Evolutionary conservation across 768 basidiomycete genomes (phyloP), one percentile per base, ranked within the genome.

Genomic region (Guyanaporus albipodus): DNA sequence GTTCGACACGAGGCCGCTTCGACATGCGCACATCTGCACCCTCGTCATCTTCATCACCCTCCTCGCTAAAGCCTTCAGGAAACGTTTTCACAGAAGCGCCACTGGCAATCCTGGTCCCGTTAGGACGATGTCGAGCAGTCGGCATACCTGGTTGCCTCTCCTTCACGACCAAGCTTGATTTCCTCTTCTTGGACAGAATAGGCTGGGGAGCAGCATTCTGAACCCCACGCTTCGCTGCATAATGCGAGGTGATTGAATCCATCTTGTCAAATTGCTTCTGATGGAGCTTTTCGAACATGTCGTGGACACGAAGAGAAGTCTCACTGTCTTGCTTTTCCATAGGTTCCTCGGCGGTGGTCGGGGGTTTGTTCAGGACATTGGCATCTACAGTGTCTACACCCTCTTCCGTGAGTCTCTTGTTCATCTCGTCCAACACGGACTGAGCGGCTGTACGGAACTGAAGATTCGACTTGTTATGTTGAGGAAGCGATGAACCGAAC

Each of bases 341-440:
- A n/a, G 36, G 19, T 17, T 34, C 54, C 41, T 49, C 45, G 15
- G 42, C 35, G 33, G n/a, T 42, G 4, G 42, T 42, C 19, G 29
- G 52, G 27, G 17, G 47, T 38, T 66, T 73, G 29, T 66, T 56
- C 39, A 85, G 70, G 23, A 83, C 64, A 32, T 72, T 66, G 18
- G 68, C 55, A 17, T 67, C 70, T 26, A 85, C 69, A 19, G 68
- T 68, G 26, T 77, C 70, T 7, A 80, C 74, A 2, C 83, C 83
- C 6, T 77, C 76, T 8, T 72, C 73, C 3, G 72, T 74, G 9
- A 91, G 73, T 3, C 86, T 79, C 41, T 74, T 71, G 61, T 91
- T 90, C 85, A 92, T 88, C 65, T 92, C 90, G 40, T 83, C 84
- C 24, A 91, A 70, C 23, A 92, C 81, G 18, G 76, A 75, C n/a